Conservation (phyloP, 83 land plant genomes). For the Diphasiastrum complanatum region DNA sequence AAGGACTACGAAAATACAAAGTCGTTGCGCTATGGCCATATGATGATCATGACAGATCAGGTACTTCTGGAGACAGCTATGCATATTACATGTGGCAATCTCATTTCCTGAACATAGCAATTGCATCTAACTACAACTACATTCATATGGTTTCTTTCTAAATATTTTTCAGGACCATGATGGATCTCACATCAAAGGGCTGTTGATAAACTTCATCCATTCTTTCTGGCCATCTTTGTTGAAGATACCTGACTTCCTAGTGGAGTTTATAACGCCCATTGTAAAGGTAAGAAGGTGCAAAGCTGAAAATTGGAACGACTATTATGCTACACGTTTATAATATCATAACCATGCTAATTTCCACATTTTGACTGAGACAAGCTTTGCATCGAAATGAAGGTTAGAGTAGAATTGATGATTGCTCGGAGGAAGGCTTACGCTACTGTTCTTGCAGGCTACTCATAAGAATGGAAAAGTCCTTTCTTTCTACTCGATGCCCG, state of each 20-base stretch:
- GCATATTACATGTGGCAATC: neutral
- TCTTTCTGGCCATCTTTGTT: slow-evolving; percentile 94
- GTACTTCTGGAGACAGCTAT: slow-evolving; percentile 24
- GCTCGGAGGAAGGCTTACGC: too few species aligned
- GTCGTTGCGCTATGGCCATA: slow-evolving; percentile 80
- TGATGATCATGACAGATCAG: slow-evolving; percentile 99
- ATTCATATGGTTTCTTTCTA: neutral
- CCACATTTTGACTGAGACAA: too few species aligned
- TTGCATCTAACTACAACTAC: neutral
- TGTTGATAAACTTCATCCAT: slow-evolving; percentile 92
- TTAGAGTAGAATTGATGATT: too few species aligned
- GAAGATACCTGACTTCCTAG: slow-evolving; percentile 76
- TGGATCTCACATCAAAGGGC: slow-evolving; percentile 95
- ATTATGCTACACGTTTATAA: too few species aligned
- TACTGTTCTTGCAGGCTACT: slow-evolving; percentile 50
- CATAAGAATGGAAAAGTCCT: slow-evolving; percentile 50
- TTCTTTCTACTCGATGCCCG: slow-evolving; percentile 85
- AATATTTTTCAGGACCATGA: slow-evolving; percentile 63
- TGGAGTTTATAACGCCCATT: slow-evolving; percentile 96
- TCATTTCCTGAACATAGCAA: neutral
- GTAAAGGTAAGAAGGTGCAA: slow-evolving; percentile 56
- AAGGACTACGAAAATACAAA: slow-evolving; percentile 65
- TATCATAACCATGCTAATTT: too few species aligned
- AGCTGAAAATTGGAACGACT: too few species aligned
- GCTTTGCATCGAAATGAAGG: too few species aligned